Base-by-base conservation (phyloP, 1,139 yeast genomes). In the Scheffersomyces parashehatae region DNA sequence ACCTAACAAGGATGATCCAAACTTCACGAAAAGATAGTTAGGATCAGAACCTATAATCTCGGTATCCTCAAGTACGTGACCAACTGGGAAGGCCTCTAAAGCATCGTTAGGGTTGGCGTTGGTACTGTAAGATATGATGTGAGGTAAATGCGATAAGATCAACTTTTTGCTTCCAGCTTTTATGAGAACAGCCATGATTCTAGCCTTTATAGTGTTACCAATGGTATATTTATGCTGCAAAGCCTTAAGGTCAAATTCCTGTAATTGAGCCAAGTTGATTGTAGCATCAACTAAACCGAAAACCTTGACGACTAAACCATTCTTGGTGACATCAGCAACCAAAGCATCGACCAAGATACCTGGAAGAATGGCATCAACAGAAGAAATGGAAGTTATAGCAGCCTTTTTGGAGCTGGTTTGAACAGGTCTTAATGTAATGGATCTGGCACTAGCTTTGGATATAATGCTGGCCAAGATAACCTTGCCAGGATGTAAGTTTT, bases 301-400 rank as follows among this genome's bases (percentile, higher is more conserved):
- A 0, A 83, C 82, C 56, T 82, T 85, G 44, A 81, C 70, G 12
- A 71, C 64, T n/a, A 83, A 62, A 49, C 97, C 98, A 34, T 77
- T 67, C n/a, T 70, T 62, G 29, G 77, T 64, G 7, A 83, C 77
- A 13, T 81, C 82, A 28, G 85, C 73, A 30, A 91, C 79, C 33
- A 85, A 67, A 5, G 91, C 88, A 49, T 88, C 89, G 4, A 91
- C 89, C 14, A 85, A 59, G 50, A 83, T 78, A 55, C 99, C 99
- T 1, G 99, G 96, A 36, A 86, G 78, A 31, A 91, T 76, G 3
- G 96, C 80, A 53, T 88, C 95, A 20, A 88, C 70, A 4, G 93
- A 81, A 1, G 88, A 73, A 30, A 88, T 81, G 4, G 85, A 67
- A 11, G 81, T 56, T 7, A 85, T 67, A 15, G 75, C 59, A 4